Conservation (phyloP, 257 asterid species). For the Eucommia ulmoides region DNA sequence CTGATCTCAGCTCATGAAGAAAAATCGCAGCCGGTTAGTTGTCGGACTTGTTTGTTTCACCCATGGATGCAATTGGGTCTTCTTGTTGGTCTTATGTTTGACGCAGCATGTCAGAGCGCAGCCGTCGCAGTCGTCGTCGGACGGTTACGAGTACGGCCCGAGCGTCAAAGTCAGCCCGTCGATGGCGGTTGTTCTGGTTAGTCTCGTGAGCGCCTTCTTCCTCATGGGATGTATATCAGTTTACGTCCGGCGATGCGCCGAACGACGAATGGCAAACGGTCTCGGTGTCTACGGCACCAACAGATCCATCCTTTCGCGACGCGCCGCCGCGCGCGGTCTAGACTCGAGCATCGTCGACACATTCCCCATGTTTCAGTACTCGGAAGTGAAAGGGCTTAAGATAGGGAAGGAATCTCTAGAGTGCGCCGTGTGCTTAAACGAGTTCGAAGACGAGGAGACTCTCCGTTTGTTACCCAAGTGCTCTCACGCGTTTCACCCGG, state of each 20-base stretch:
- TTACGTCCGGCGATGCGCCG: neutral
- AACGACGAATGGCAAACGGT: neutral
- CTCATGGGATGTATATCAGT: neutral
- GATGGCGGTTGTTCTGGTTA: neutral
- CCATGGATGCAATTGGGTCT: no score
- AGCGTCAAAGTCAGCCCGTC: slow-evolving; percentile 11
- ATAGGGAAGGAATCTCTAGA: slow-evolving; percentile 18
- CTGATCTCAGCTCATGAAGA: no score
- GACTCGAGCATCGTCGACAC: slow-evolving; percentile 12
- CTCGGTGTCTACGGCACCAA: neutral
- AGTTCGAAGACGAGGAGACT: slow-evolving; percentile 20
- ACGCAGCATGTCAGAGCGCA: no score
- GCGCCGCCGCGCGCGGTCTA: slow-evolving; percentile 13
- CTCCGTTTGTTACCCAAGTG: slow-evolving; percentile 29
- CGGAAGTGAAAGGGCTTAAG: slow-evolving; percentile 22
- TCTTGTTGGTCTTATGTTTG: no score
- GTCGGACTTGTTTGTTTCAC: no score
- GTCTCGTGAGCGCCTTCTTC: neutral
- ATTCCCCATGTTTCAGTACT: slow-evolving; percentile 20
- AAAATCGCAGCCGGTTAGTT: no score
- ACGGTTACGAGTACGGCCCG: neutral
- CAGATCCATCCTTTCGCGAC: neutral
- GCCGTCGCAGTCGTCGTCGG: no score
- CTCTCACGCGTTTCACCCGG: slow-evolving; percentile 33
- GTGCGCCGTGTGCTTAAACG: slow-evolving; percentile 31